Conservation (phyloP, 2,329 filamentous ascomycete genomes). For the Colletotrichum cereale region DNA sequence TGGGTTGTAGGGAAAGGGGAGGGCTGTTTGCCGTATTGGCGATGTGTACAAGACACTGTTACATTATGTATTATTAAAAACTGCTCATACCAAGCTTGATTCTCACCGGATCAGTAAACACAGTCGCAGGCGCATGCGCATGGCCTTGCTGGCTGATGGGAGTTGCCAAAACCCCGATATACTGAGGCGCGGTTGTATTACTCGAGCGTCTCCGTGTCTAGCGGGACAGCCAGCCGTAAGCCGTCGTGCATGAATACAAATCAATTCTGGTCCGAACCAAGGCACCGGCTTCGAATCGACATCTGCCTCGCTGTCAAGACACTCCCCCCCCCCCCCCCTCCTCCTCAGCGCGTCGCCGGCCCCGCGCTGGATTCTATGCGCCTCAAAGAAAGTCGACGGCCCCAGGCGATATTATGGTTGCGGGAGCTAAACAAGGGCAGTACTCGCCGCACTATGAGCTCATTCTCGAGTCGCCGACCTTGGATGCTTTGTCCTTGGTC, state of each 20-base stretch:
- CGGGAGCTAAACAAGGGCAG: background rate
- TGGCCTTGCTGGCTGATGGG: background rate
- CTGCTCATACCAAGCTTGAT: background rate
- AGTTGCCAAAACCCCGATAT: background rate
- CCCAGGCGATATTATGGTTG: background rate
- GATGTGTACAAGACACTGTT: conserved; percentile 12
- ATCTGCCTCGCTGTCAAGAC: too few relatives aligned
- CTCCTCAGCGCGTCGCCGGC: background rate
- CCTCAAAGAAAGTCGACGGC: background rate
- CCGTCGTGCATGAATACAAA: background rate
- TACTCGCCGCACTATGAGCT: background rate
- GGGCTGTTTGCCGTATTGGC: background rate
- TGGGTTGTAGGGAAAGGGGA: too few relatives aligned
- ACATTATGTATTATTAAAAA: conserved; percentile 1
- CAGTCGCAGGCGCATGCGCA: background rate
- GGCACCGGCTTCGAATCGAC: too few relatives aligned
- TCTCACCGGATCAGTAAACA: background rate
- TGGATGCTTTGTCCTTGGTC: background rate
- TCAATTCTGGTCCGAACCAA: background rate
- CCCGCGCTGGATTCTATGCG: background rate
- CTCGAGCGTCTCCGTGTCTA: background rate
- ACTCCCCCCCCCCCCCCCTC: too few relatives aligned
- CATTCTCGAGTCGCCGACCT: background rate
- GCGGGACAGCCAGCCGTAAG: background rate
- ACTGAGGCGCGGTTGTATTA: background rate